These are phyloP conservation scores for Salvia hispanica DNA, from an alignment of 257 asterid species.

Conservation along the genomic window DNA sequence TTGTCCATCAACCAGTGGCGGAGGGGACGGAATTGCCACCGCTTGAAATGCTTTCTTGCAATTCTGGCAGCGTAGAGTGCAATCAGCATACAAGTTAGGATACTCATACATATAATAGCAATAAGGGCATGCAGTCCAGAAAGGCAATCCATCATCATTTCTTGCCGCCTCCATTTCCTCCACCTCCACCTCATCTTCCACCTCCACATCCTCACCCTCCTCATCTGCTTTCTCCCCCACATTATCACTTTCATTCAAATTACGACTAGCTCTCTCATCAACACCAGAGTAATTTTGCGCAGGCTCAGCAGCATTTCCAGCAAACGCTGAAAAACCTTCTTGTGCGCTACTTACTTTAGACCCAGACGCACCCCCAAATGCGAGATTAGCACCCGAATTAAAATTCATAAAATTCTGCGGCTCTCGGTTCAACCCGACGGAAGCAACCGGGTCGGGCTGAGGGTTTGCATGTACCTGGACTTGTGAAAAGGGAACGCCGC, in stretches of 20 bases:
- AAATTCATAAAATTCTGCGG: conserved; percentile 45
- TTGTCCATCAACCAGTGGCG: conserved; percentile 67
- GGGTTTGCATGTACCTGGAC: conserved; percentile 39
- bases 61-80: conserved; percentile 73
- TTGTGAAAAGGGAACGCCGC: conserved; percentile 39
- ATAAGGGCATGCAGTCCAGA: conserved; percentile 93
- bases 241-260: conserved; percentile 34
- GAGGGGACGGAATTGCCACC: conserved; percentile 70
- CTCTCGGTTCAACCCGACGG: conserved; percentile 41
- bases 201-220: conserved; percentile 33
- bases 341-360: conserved; percentile 31
- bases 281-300: conserved; percentile 31
- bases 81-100: conserved; percentile 61
- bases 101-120: conserved; percentile 88
- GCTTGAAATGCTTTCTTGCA: conserved; percentile 85
- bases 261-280: conserved; percentile 24
- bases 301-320: conserved; percentile 38
- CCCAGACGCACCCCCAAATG: conserved; percentile 44
- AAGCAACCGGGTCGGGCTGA: conserved; percentile 35
- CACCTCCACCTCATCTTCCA: conserved; percentile 34
- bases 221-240: conserved; percentile 31
- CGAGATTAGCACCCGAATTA: conserved; percentile 39
- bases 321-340: conserved; percentile 33
- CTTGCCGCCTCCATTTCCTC: conserved; percentile 38
- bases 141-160: conserved; percentile 36